These are phyloP conservation scores for Aureobasidium pullulans DNA, from an alignment of 2,329 filamentous ascomycete genomes.

Conservation along the genomic window DNA sequence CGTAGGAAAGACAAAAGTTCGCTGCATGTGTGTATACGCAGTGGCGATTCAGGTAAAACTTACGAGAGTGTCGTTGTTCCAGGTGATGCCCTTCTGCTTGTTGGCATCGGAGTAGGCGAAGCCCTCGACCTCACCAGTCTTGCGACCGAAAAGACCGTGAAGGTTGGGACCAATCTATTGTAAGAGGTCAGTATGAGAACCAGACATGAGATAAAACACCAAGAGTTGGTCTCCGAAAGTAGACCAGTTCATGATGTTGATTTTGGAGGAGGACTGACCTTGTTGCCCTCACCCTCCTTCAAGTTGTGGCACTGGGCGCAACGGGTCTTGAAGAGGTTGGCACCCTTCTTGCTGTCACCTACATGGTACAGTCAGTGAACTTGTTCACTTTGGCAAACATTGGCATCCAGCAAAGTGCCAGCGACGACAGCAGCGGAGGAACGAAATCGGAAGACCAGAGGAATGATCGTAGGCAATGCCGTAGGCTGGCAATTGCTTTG, in stretches of 20 bases:
- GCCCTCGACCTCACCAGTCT: slow-evolving; percentile 83
- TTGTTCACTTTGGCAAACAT: not conserved
- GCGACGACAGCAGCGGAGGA: not conserved
- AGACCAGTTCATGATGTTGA: no score
- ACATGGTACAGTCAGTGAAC: slow-evolving; percentile 16
- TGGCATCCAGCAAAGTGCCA: not conserved
- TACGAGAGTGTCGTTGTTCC: slow-evolving; percentile 81
- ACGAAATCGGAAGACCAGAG: not conserved
- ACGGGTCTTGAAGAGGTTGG: slow-evolving; percentile 97
- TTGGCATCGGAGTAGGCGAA: slow-evolving; percentile 99
- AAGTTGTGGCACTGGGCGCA: slow-evolving; percentile 98
- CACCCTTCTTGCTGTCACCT: slow-evolving; percentile 96
- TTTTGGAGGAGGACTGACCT: slow-evolving; percentile 49
- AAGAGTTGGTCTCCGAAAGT: not conserved
- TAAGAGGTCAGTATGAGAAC: not conserved
- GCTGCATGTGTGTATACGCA: no score
- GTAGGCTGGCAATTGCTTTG: no score
- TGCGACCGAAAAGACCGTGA: slow-evolving; percentile 94
- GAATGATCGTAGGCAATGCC: not conserved
- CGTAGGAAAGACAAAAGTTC: not conserved
- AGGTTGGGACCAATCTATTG: slow-evolving; percentile 57
- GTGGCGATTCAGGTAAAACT: slow-evolving; percentile 5
- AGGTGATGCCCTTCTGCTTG: slow-evolving; percentile 90
- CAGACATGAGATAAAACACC: not conserved
- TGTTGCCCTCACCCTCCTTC: slow-evolving; percentile 85